Evolutionary conservation across 2,329 filamentous ascomycete species (phyloP).

Genomic region (Akanthomyces dipterigenus): DNA sequence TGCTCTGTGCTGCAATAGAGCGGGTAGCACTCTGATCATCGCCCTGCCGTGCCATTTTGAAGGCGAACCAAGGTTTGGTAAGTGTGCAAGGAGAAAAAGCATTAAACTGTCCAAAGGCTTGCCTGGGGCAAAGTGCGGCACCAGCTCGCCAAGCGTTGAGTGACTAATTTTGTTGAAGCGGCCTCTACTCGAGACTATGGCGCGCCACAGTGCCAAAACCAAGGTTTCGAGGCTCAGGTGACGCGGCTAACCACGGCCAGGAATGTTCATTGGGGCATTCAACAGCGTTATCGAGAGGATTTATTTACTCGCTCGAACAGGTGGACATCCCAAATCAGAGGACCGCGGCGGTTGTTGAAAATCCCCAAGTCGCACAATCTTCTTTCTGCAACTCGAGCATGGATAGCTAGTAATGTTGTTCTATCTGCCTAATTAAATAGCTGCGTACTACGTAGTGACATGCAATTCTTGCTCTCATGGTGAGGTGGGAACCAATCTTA

Average conservation of each 20-base stretch:
- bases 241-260: not conserved
- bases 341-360: not conserved
- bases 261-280: not conserved
- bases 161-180: not conserved
- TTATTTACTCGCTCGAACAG: not conserved
- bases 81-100: not conserved
- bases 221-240: conserved; percentile 11
- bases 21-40: not conserved
- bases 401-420: not conserved
- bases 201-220: conserved; percentile 12
- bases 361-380: not conserved
- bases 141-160: not conserved
- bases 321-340: no score
- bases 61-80: not conserved
- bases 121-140: not conserved
- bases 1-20: not conserved
- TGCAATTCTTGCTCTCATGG: not conserved
- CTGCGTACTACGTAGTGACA: not conserved
- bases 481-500: conserved; percentile 6
- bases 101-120: not conserved
- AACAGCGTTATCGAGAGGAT: no score
- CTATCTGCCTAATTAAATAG: not conserved
- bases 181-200: not conserved
- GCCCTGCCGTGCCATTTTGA: not conserved
- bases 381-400: not conserved